Conservation (phyloP, 495 filamentous ascomycete species). For the Geoglossum glabrum region DNA sequence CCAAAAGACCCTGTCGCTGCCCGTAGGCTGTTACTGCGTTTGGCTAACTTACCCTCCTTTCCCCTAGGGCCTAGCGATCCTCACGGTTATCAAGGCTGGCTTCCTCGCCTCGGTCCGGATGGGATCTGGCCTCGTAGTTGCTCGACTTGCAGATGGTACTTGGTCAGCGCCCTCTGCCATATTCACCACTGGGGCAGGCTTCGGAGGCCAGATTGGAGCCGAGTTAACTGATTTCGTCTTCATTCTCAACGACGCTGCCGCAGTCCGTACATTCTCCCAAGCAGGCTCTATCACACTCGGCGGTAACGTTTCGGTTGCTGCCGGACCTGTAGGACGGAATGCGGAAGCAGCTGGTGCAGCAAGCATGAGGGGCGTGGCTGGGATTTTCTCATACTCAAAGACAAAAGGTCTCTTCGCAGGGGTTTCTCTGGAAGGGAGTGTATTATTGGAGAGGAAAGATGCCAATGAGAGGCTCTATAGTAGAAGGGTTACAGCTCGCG, state of each 20-base stretch:
- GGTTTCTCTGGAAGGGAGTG: slow-evolving; percentile 80
- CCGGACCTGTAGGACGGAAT: slow-evolving; percentile 82
- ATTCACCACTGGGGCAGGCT: slow-evolving; percentile 72
- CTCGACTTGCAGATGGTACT: slow-evolving; percentile 69
- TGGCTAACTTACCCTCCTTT: not conserved
- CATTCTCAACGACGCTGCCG: slow-evolving; percentile 82
- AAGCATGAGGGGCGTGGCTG: slow-evolving; percentile 71
- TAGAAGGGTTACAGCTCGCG: slow-evolving; percentile 52
- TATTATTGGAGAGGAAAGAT: slow-evolving; percentile 80
- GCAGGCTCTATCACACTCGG: slow-evolving; percentile 76
- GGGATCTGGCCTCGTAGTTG: slow-evolving; percentile 84
- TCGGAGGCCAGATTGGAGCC: slow-evolving; percentile 93
- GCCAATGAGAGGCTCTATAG: slow-evolving; percentile 94
- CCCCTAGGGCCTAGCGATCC: slow-evolving; percentile 67
- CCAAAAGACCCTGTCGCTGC: not conserved
- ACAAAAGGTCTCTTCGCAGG: slow-evolving; percentile 95
- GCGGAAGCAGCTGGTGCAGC: slow-evolving; percentile 92
- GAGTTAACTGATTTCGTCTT: slow-evolving; percentile 98
- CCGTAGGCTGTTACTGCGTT: not conserved
- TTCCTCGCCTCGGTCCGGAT: slow-evolving; percentile 87
- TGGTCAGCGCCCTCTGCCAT: slow-evolving; percentile 95
- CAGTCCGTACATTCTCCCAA: slow-evolving; percentile 90
- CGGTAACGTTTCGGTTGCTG: slow-evolving; percentile 90
- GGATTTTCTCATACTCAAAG: slow-evolving; percentile 89
- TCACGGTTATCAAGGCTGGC: slow-evolving; percentile 90